Percentiles rank a stretch among this genome's conserved stretches.
phyloP scores from a whole-genome alignment of 352 stramenopile genomes.

The Pythium monospermum region DNA sequence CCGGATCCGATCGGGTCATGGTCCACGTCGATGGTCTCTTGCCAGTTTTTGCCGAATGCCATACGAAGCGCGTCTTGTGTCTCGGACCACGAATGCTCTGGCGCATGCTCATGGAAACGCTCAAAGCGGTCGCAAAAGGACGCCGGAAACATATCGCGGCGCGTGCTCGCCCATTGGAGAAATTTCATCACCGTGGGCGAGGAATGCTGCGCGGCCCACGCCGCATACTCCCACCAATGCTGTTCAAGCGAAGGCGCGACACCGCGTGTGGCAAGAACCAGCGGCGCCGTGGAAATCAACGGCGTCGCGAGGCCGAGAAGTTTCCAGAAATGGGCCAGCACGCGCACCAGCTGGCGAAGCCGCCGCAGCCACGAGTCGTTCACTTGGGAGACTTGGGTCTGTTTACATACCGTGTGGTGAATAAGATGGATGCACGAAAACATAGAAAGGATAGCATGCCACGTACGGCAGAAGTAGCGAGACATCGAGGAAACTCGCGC shows the following conservation, averaged over 20 bases:
- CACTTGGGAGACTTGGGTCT: not conserved
- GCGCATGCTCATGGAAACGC: conserved; percentile 85
- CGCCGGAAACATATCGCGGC: conserved; percentile 91
- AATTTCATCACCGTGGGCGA: conserved; percentile 95
- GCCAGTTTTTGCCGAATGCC: conserved; percentile 87
- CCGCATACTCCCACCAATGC: conserved; percentile 60
- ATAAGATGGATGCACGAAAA: no score
- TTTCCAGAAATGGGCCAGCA: conserved; percentile 52
- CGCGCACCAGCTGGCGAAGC: conserved; percentile 40
- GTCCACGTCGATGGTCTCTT: conserved; percentile 46
- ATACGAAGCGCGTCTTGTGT: conserved; percentile 76
- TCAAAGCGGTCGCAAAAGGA: conserved; percentile 89
- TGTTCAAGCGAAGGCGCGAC: conserved; percentile 29
- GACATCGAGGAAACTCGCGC: conserved; percentile 12
- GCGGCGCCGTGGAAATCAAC: conserved; percentile 37
- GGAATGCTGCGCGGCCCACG: conserved; percentile 54
- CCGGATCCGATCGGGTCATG: conserved; percentile 82
- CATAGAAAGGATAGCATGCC: no score
- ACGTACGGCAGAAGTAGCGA: conserved; percentile 20
- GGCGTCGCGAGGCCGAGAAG: conserved; percentile 49
- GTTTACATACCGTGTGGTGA: not conserved
- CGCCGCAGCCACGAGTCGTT: conserved; percentile 20
- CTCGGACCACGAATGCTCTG: conserved; percentile 84
- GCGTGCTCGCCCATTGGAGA: conserved; percentile 93
- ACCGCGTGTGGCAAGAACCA: conserved; percentile 30